phyloP scores from a whole-genome alignment of 768 basidiomycete species.

The Clathrus columnatus region DNA sequence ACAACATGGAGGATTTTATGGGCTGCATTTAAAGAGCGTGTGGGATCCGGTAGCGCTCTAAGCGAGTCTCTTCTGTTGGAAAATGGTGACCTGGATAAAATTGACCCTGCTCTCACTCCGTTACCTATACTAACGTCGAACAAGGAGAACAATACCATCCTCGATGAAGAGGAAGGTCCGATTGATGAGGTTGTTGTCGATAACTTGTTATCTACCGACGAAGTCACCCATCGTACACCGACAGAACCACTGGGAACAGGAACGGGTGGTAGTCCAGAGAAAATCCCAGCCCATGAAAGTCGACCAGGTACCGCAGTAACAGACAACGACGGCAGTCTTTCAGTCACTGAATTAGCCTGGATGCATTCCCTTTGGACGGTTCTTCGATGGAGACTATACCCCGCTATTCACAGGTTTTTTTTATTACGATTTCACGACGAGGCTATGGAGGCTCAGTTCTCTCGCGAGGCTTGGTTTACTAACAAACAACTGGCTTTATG shows the following conservation, averaged over 20 bases:
- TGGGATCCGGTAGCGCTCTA: slow-evolving; percentile 28
- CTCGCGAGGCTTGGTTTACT: slow-evolving; percentile 65
- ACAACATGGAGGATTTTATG: slow-evolving; percentile 22
- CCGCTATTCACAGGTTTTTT: slow-evolving; percentile 48
- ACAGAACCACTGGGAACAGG: slow-evolving; percentile 43
- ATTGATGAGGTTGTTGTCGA: slow-evolving; percentile 75
- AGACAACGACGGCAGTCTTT: slow-evolving; percentile 28
- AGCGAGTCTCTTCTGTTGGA: slow-evolving; percentile 46
- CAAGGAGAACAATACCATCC: slow-evolving; percentile 30
- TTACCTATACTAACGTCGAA: not conserved
- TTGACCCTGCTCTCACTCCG: not conserved
- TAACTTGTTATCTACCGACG: slow-evolving; percentile 35
- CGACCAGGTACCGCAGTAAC: slow-evolving; percentile 24
- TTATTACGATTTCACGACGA: slow-evolving; percentile 51
- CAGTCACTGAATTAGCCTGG: slow-evolving; percentile 25
- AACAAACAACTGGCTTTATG: slow-evolving; percentile 34
- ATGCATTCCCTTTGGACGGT: slow-evolving; percentile 28
- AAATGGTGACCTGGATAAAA: slow-evolving; percentile 1
- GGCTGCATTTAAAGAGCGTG: slow-evolving; percentile 24
- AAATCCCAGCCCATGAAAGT: slow-evolving; percentile 25
- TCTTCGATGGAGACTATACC: slow-evolving; percentile 53
- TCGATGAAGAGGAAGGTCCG: slow-evolving; percentile 27
- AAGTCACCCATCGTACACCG: slow-evolving; percentile 41
- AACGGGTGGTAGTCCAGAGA: slow-evolving; percentile 32
- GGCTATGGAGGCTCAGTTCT: slow-evolving; percentile 41